Evolutionary conservation across 148 eudicot genomes (phyloP).

Genomic region (Rhododendron henanense): DNA sequence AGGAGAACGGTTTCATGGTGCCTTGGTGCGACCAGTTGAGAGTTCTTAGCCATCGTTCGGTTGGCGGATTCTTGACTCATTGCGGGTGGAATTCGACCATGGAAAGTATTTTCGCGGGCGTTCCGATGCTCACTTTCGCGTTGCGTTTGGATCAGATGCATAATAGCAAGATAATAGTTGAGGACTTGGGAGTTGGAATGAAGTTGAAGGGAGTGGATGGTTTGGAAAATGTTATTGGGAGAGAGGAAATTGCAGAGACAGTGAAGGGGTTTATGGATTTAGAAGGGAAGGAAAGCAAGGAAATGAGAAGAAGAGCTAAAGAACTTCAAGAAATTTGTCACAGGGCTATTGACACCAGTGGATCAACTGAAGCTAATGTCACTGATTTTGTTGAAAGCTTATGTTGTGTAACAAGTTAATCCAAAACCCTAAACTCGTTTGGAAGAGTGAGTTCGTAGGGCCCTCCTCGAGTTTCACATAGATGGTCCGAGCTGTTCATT

Average conservation of each 20-base stretch:
- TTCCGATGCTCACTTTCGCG: background rate
- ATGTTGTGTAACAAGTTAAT: too few species aligned
- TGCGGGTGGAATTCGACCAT: background rate
- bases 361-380: background rate
- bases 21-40: background rate
- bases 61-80: background rate
- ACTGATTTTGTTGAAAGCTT: background rate
- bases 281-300: background rate
- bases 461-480: too few species aligned
- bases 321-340: slow-evolving; percentile 2
- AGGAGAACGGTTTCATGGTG: background rate
- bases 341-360: background rate
- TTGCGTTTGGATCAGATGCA: background rate
- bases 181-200: background rate
- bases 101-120: background rate
- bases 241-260: slow-evolving; percentile 1
- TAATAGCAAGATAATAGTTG: background rate
- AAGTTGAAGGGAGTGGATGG: background rate
- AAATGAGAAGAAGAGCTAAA: slow-evolving; percentile 5
- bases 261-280: slow-evolving; percentile 3
- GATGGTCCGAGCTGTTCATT: too few species aligned
- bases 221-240: background rate
- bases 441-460: too few species aligned
- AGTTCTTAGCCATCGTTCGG: background rate
- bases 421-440: too few species aligned